A percentile compares a stretch with the other conserved stretches of the same genome.
Evolutionary conservation across 1,284 basidiomycete species (phyloP).

Genomic region (Irpex sp.): DNA sequence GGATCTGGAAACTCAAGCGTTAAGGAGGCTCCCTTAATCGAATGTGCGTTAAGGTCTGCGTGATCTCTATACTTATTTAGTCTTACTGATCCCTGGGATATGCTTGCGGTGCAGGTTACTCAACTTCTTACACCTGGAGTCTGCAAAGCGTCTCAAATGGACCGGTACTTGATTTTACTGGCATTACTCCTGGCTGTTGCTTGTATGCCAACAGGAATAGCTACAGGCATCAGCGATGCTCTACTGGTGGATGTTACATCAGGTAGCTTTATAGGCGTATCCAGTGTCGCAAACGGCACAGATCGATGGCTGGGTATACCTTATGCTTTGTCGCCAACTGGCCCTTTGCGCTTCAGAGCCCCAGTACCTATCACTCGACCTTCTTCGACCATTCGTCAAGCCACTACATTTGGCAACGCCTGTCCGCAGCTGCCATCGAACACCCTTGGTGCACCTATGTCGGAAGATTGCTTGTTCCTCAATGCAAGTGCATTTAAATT

Average conservation of each 20-base stretch:
- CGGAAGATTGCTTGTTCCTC: slow-evolving; percentile 51
- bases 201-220: not conserved
- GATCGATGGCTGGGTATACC: slow-evolving; percentile 61
- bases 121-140: too few relatives aligned
- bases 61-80: too few relatives aligned
- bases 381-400: slow-evolving; percentile 31
- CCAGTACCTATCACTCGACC: slow-evolving; percentile 45
- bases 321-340: slow-evolving; percentile 56
- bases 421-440: slow-evolving; percentile 44
- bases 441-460: slow-evolving; percentile 40
- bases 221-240: not conserved
- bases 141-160: too few relatives aligned
- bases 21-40: too few relatives aligned
- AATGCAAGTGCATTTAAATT: slow-evolving; percentile 32
- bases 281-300: slow-evolving; percentile 29
- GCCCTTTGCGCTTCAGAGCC: slow-evolving; percentile 49
- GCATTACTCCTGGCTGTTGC: not conserved
- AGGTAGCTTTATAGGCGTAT: not conserved
- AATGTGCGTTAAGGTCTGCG: too few relatives aligned
- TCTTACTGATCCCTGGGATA: too few relatives aligned
- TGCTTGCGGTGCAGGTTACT: too few relatives aligned
- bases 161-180: not conserved
- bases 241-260: not conserved
- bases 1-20: too few relatives aligned
- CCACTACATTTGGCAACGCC: slow-evolving; percentile 48